Evolutionary conservation across 345 rosid species (phyloP), one percentile per base, ranked within the genome.

Genomic region (Jatropha curcas): DNA sequence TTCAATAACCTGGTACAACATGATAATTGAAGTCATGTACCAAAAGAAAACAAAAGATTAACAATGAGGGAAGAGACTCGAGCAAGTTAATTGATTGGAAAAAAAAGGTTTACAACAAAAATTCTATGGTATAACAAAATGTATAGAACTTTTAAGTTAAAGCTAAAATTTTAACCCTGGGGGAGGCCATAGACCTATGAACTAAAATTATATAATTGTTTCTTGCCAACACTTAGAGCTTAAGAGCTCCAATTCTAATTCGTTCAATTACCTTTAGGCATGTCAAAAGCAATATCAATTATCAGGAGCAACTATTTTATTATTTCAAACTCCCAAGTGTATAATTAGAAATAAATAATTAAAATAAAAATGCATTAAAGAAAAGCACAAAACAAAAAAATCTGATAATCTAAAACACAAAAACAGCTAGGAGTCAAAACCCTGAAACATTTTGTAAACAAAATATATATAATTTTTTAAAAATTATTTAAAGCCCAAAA

Each of bases 1-100:
- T 71, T 94, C 96, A 76, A 92, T 89, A 74, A 95, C 81, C 96
- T 90, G 83, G 74, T 20, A 76, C 57, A 70, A 39, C 20, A 67
- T 51, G 53, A 76, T 4, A 75, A 52, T 66, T 52, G 43, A 67
- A 25, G 61, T 35, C 63, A 71, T 7, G 27, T 57, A 22, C 67
- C 51, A 17, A 57, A 67, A 68, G 35, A 34, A 12, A 52, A 57
- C 24, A 50, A 24, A 66, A 33, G 20, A 57, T 46, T 51, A 64
- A 58, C 35, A 58, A 35, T 25, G 69, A 43, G 45, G 17, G 25
- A 5, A 7, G 24, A 61, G 9, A 24, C 43, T 37, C 35, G 24
- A 10, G 51, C 72, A 71, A 5, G 34, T 14, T 7, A 33, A 60
- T 43, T 27, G 2, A 59, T 51, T 3, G 30, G 22, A 52, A 56